phyloP scores from a whole-genome alignment of 2,329 filamentous ascomycete species.

The Penicillium sp. region DNA sequence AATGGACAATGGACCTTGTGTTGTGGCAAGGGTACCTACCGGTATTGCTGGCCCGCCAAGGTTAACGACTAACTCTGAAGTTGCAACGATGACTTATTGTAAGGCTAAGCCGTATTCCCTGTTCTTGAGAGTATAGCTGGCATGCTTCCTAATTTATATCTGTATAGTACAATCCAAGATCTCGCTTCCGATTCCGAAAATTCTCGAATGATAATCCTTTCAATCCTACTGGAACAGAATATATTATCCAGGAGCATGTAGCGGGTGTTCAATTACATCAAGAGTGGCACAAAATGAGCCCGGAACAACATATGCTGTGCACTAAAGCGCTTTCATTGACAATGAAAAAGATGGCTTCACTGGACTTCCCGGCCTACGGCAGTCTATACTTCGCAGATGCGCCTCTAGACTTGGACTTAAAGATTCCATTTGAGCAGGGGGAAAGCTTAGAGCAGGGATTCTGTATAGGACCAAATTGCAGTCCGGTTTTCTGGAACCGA shows the following conservation, averaged over 20 bases:
- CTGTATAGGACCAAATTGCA: constrained; percentile 35
- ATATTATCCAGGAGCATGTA: constrained; percentile 42
- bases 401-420: constrained; percentile 19
- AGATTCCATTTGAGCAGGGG: constrained; percentile 27
- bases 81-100: constrained; percentile 49
- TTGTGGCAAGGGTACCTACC: constrained; percentile 46
- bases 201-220: constrained; percentile 26
- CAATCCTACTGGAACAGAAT: constrained; percentile 38
- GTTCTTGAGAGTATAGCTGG: background rate
- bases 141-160: constrained; percentile 3
- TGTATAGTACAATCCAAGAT: constrained; percentile 22
- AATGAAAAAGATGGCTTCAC: constrained; percentile 30
- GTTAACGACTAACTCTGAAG: constrained; percentile 46
- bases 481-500: constrained; percentile 19
- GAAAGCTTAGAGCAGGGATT: too few species aligned
- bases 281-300: constrained; percentile 35
- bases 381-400: constrained; percentile 37
- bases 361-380: constrained; percentile 41
- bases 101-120: constrained; percentile 14
- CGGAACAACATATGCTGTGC: constrained; percentile 34
- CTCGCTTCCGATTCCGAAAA: constrained; percentile 25
- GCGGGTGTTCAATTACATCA: constrained; percentile 34
- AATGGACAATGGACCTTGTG: constrained; percentile 37
- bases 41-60: constrained; percentile 38
- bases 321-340: constrained; percentile 29